Conservation (phyloP, 306 rosid species). For the Prunus padus region DNA sequence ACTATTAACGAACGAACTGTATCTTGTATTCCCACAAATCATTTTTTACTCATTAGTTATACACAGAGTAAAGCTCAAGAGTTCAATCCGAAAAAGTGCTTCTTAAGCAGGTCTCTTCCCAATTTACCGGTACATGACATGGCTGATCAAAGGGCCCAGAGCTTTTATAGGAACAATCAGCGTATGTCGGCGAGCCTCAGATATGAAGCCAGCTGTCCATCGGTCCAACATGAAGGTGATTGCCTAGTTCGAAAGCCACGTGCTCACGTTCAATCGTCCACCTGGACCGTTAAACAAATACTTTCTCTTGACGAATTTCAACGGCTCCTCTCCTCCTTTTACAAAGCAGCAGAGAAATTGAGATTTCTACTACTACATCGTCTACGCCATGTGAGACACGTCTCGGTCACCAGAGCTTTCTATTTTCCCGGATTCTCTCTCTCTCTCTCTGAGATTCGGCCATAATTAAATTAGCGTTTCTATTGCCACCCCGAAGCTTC, state of each 20-base stretch:
- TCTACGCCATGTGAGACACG: conserved; percentile 73
- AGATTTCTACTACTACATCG: conserved; percentile 54
- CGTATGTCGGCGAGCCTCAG: not conserved
- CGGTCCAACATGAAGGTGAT: not conserved
- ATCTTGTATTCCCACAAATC: no score
- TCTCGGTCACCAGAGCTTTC: conserved; percentile 72
- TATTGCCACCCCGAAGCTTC: conserved; percentile 40
- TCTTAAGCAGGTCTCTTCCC: not conserved
- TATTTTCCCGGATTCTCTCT: conserved; percentile 19
- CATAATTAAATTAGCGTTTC: conserved; percentile 19
- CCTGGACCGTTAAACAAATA: not conserved
- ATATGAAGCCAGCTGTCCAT: conserved; percentile 4
- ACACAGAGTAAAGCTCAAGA: not conserved
- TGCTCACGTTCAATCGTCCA: not conserved
- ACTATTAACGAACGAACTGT: no score
- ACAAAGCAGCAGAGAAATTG: conserved; percentile 38
- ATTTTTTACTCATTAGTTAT: no score
- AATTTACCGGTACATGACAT: not conserved
- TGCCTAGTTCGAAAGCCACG: conserved; percentile 8
- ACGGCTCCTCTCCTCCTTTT: conserved; percentile 4
- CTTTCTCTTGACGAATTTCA: conserved; percentile 4
- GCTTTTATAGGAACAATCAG: not conserved
- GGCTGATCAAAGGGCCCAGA: conserved; percentile 16
- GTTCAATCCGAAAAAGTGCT: conserved; percentile 1
- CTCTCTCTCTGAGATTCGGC: conserved; percentile 17